Conservation (phyloP, 768 basidiomycete species). For the Leucocoprinus birnbaumii region DNA sequence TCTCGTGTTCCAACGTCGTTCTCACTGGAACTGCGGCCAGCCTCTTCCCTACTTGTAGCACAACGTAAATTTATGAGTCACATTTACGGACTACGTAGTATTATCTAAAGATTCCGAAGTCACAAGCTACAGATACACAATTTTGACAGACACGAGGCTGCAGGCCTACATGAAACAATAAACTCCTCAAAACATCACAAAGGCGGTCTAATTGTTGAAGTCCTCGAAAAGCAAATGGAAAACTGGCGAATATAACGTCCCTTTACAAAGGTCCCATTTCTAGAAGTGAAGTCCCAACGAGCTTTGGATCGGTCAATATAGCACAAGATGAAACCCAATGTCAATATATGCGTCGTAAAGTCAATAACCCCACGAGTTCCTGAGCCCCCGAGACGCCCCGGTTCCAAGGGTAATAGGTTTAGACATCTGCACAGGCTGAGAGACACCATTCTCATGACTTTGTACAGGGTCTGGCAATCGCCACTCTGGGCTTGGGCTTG, state of each 20-base stretch:
- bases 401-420: neutral
- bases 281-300: neutral
- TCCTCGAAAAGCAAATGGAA: too few relatives aligned
- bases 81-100: neutral
- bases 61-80: slow-evolving; percentile 19
- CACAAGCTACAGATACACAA: neutral
- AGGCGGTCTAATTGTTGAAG: too few relatives aligned
- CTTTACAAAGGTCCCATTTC: too few relatives aligned
- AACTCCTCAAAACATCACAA: neutral
- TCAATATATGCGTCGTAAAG: slow-evolving; percentile 1
- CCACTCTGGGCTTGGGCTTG: too few relatives aligned
- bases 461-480: too few relatives aligned
- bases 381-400: neutral
- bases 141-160: neutral
- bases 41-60: slow-evolving; percentile 38
- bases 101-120: neutral
- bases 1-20: slow-evolving; percentile 52
- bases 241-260: too few relatives aligned
- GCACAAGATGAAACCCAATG: neutral
- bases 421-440: too few relatives aligned
- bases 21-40: slow-evolving; percentile 40
- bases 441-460: too few relatives aligned
- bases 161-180: neutral
- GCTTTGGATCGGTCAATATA: neutral
- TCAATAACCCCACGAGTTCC: slow-evolving; percentile 6